Evolutionary conservation across 1,284 basidiomycete genomes (phyloP), one percentile per base, ranked within the genome.

Genomic region (Malassezia brasiliensis): DNA sequence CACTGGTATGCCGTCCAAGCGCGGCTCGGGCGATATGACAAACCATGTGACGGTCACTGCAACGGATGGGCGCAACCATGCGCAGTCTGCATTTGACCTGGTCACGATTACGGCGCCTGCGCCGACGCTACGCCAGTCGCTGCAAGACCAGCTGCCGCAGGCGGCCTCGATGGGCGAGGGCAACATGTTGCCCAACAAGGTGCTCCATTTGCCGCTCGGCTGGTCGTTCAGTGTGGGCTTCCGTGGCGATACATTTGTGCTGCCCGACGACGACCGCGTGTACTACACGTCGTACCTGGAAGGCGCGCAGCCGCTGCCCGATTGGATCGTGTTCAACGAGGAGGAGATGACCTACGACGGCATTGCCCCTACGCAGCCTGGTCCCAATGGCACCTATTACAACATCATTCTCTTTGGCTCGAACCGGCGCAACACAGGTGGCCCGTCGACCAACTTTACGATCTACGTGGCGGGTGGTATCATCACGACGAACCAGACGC

Each of bases 201-300:
- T 64, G 3, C 74, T 94, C 52, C 80, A 88, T 41, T 81, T 93
- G 9, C 90, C 88, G 1, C 81, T 82, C 2, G 77, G 79, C 30
- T 94, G 90, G 89, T 89, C 87, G 0, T 96, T 93, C 76, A 90
- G 87, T 65, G 80, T 96, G 54, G 91, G 90, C 10, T 83, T 94
- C 65, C 77, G 83, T 39, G 79, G 81, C 57, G 78, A 81, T 47
- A 90, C 87, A 1, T 87, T 85, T 72, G 68, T 69, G 1, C 77
- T 80, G 32, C 68, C 76, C 6, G 47, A 64, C 22, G 62, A 66
- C 37, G 60, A 70, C 47, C 54, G 60, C 25, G 75, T 91, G 14
- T 87, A 77, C 73, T 90, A 89, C 67, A 79, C 81, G 7, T 83
- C 84, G 9, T 78, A 80, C 28, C 80, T 82, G 60, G 77, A 78